Percentiles rank a stretch among this genome's conserved stretches.
Evolutionary conservation across 441 rosid genomes (phyloP).

Genomic region (Gossypium trilobum): DNA sequence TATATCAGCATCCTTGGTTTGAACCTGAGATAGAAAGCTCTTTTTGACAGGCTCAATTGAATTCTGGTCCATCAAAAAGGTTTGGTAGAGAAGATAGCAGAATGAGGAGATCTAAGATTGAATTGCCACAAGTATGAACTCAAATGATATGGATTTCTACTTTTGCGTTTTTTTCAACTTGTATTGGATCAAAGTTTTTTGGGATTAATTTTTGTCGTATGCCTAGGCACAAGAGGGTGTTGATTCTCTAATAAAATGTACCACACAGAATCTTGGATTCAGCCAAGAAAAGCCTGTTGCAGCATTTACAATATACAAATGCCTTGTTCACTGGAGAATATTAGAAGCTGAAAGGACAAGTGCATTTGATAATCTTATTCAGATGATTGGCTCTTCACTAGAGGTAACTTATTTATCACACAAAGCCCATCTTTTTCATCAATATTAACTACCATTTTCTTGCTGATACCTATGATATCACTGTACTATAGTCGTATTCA

Average conservation of each 20-base stretch:
- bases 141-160: constrained; percentile 8
- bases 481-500: background rate
- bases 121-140: constrained; percentile 50
- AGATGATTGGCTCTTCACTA: constrained; percentile 68
- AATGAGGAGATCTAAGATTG: constrained; percentile 44
- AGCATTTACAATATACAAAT: constrained; percentile 75
- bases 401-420: constrained; percentile 47
- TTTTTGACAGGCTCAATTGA: constrained; percentile 38
- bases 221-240: constrained; percentile 51
- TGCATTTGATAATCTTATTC: constrained; percentile 84
- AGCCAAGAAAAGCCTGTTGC: constrained; percentile 73
- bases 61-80: constrained; percentile 33
- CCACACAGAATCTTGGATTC: constrained; percentile 58
- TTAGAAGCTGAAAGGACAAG: constrained; percentile 89
- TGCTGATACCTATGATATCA: background rate
- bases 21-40: constrained; percentile 19
- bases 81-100: constrained; percentile 38
- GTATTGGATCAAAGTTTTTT: background rate
- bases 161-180: constrained; percentile 11
- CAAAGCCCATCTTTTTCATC: background rate
- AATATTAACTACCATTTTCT: background rate
- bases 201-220: constrained; percentile 17
- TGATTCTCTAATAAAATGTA: constrained; percentile 54
- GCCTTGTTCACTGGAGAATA: constrained; percentile 79
- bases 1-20: constrained; percentile 12